Base-by-base conservation (phyloP, 768 basidiomycete species). In the Leccinum disarticulatum region DNA sequence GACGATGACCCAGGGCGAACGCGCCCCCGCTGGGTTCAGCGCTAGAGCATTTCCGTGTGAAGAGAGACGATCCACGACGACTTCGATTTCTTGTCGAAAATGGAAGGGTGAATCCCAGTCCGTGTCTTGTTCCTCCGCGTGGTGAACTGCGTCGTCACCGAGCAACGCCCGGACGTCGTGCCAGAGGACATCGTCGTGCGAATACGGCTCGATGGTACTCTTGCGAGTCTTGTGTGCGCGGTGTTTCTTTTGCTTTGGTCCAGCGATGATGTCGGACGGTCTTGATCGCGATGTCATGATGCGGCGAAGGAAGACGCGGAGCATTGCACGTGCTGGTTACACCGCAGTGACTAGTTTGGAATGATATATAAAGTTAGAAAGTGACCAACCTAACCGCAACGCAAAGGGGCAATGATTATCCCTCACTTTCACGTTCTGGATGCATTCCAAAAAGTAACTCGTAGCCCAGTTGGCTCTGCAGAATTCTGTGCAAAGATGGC, bases 401-500 rank as follows among this genome's bases (percentile, higher is more conserved):
- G 38, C 13, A 41, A 41, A 41, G 38, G 41, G 41, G 41, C 41
- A 19, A 46, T 46, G 43, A 46, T 46, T 4, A 46, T 19, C 19
- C 19, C 43, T 19, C 25, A 4, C 25, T 8, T 19, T 48, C 47
- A 48, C 14, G 22, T 48, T 14, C 6, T 27, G 25, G 15, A 52
- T 35, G 52, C 11, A 14, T 46, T 31, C n/a, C 49, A 25, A 55
- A 28, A 19, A 15, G 49, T n/a, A 31, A 57, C 38, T 28, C 66
- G 73, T 13, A 73, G 76, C 22, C 70, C 70, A 0, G 41, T 71
- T 6, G 84, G 82, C 25, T 85, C 87, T 0, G 79, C 87, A 2
- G 83, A 84, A 56, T 97, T 94, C 72, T 91, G 82, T 79, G 84
- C 76, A 59, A 91, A 94, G 69, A 74, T 97, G 31, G 61, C 81